These are phyloP conservation scores for Zygoascus biomembranicola DNA, from an alignment of 805 yeast genomes.

Conservation along the genomic window DNA sequence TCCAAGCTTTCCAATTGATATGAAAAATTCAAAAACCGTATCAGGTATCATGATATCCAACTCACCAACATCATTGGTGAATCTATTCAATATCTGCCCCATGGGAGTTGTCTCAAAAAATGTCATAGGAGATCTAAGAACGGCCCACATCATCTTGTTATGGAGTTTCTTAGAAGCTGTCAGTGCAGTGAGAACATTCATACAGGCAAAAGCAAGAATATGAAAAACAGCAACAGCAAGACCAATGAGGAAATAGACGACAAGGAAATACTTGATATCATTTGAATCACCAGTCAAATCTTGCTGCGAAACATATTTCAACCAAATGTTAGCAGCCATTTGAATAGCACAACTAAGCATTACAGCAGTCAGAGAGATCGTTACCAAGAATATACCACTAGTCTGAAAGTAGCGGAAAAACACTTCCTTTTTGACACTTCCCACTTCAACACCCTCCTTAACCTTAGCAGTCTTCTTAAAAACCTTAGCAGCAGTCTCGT, in stretches of 20 bases:
- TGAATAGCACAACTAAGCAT: slow-evolving; percentile 42
- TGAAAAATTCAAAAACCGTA: slow-evolving; percentile 27
- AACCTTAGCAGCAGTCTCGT: neutral
- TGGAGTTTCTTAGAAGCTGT: slow-evolving; percentile 39
- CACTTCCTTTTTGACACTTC: slow-evolving; percentile 74
- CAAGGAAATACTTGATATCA: slow-evolving; percentile 49
- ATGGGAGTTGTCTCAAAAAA: slow-evolving; percentile 94
- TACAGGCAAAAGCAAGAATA: slow-evolving; percentile 40
- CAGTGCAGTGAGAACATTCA: slow-evolving; percentile 38
- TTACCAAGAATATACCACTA: slow-evolving; percentile 42
- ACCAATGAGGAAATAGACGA: slow-evolving; percentile 44
- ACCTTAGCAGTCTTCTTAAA: slow-evolving; percentile 6
- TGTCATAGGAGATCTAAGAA: slow-evolving; percentile 85
- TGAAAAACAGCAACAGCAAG: slow-evolving; percentile 42
- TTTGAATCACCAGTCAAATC: slow-evolving; percentile 56
- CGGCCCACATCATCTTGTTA: slow-evolving; percentile 60
- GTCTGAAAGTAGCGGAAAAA: slow-evolving; percentile 70
- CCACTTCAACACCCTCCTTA: slow-evolving; percentile 66
- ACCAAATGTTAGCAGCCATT: slow-evolving; percentile 68
- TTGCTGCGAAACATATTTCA: slow-evolving; percentile 90
- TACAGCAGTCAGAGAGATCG: slow-evolving; percentile 30
- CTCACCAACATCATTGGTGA: slow-evolving; percentile 82
- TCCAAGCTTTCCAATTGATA: slow-evolving; percentile 49
- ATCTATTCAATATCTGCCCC: slow-evolving; percentile 84
- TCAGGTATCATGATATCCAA: slow-evolving; percentile 60